These are phyloP conservation scores for Nicotiana knightiana DNA, from an alignment of 257 asterid species.

Conservation along the genomic window DNA sequence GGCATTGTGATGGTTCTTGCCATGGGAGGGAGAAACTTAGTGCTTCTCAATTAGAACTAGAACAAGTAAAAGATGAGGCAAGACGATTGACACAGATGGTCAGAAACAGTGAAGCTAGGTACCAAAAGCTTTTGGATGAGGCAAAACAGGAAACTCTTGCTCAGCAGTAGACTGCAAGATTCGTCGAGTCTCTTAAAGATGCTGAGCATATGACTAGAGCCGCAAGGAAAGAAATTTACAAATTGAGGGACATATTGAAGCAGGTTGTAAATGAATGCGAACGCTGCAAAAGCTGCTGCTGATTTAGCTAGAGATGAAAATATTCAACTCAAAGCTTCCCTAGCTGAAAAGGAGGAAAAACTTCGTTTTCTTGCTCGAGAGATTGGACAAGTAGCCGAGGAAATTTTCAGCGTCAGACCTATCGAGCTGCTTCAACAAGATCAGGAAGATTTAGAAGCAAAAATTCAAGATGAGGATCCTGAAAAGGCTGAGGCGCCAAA, in stretches of 20 bases:
- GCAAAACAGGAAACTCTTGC: conserved; percentile 44
- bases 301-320: background rate
- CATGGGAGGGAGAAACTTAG: conserved; percentile 34
- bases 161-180: conserved; percentile 37
- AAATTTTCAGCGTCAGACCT: conserved; percentile 25
- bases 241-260: conserved; percentile 65
- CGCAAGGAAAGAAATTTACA: conserved; percentile 50
- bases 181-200: conserved; percentile 28
- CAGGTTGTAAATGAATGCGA: conserved; percentile 40
- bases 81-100: conserved; percentile 34
- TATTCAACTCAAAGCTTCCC: background rate
- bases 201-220: conserved; percentile 11
- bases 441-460: conserved; percentile 17
- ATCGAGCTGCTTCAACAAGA: conserved; percentile 47
- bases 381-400: too few species aligned
- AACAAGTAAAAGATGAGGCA: conserved; percentile 31
- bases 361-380: background rate
- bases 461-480: conserved; percentile 38
- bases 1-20: background rate
- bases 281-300: conserved; percentile 7
- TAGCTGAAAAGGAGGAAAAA: background rate
- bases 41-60: conserved; percentile 25
- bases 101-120: conserved; percentile 28
- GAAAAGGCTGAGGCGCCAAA: conserved; percentile 49
- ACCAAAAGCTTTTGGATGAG: conserved; percentile 38